Conservation (phyloP, 495 filamentous ascomycete species). For the Aspergillus biplanus region DNA sequence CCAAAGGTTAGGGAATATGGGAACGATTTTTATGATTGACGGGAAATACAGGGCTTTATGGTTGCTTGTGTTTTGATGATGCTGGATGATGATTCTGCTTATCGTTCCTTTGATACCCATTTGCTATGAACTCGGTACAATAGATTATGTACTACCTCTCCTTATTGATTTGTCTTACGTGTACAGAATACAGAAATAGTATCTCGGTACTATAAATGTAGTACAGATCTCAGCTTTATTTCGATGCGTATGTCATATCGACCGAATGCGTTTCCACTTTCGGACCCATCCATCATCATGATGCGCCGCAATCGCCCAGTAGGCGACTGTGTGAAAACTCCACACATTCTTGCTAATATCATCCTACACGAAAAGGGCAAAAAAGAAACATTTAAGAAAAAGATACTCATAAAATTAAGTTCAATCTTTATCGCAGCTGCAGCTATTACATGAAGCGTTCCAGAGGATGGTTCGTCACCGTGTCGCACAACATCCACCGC, state of each 20-base stretch:
- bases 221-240: too few species aligned
- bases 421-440: slow-evolving; percentile 1
- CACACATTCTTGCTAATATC: not conserved
- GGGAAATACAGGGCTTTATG: not conserved
- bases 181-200: not conserved
- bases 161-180: slow-evolving; percentile 4
- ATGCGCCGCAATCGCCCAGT: too few species aligned
- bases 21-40: slow-evolving; percentile 5
- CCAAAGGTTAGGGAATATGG: slow-evolving; percentile 13
- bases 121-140: slow-evolving; percentile 12
- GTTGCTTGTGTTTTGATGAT: slow-evolving; percentile 7
- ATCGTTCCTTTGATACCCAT: slow-evolving; percentile 19
- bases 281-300: too few species aligned
- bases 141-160: slow-evolving; percentile 15
- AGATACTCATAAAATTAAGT: not conserved
- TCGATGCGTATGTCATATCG: too few species aligned
- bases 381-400: too few species aligned
- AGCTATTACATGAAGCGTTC: not conserved
- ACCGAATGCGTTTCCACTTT: too few species aligned
- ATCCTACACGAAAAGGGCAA: not conserved
- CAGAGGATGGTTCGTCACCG: not conserved
- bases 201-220: too few species aligned
- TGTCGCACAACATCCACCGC: not conserved
- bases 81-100: slow-evolving; percentile 18
- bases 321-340: too few species aligned